A percentile compares a stretch with the other conserved stretches of the same genome.
Evolutionary conservation across 306 rosid genomes (phyloP).

Genomic region (Sphenostylis stenocarpa): DNA sequence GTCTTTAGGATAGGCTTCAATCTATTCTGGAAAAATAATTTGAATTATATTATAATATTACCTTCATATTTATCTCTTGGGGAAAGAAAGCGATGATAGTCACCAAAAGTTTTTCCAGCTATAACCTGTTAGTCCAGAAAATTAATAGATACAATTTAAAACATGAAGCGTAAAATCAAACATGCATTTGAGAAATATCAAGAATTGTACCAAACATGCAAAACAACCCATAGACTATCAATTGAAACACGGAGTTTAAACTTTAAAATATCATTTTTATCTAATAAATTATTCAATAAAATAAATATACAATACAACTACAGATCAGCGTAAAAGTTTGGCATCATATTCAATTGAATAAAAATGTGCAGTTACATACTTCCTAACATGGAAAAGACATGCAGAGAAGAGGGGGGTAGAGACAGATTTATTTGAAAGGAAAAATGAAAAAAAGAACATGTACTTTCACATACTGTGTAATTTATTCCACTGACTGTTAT

Average conservation of each 20-base stretch:
- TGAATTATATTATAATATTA: constrained; percentile 17
- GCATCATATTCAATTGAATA: too few species aligned
- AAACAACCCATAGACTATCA: background rate
- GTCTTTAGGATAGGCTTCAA: background rate
- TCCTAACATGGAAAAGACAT: background rate
- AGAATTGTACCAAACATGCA: background rate
- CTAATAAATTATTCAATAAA: background rate
- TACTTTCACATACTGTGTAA: constrained; percentile 50
- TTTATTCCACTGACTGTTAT: constrained; percentile 71
- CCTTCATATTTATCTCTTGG: constrained; percentile 72
- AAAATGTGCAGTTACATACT: too few species aligned
- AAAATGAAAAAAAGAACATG: background rate
- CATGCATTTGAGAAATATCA: background rate
- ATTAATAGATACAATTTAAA: constrained; percentile 9
- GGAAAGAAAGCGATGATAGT: constrained; percentile 75
- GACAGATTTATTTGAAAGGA: background rate
- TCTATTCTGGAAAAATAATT: background rate
- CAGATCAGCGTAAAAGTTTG: too few species aligned
- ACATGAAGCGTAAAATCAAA: constrained; percentile 35
- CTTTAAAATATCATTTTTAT: background rate
- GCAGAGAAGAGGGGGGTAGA: background rate
- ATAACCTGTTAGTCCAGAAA: constrained; percentile 48
- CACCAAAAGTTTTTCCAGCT: constrained; percentile 55
- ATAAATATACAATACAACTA: background rate
- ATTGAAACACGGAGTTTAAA: background rate